Percentiles rank a stretch among this genome's conserved stretches.
Conservation (phyloP, 2,329 filamentous ascomycete genomes). For the Beauveria australis region DNA sequence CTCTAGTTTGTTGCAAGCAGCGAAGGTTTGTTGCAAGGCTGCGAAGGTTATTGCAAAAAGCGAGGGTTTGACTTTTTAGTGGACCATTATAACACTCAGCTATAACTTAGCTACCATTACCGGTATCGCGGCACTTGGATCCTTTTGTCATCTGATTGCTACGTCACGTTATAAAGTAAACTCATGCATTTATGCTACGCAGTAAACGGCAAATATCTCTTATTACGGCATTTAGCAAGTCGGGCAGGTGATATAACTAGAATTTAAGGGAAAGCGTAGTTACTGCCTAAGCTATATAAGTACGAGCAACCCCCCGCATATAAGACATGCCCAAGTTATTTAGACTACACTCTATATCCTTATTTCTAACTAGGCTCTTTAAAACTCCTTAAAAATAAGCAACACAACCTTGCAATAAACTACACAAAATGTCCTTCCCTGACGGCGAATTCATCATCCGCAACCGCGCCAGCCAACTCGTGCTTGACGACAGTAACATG, state of each 20-base stretch:
- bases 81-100: too few species aligned
- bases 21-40: too few species aligned
- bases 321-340: too few species aligned
- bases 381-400: too few species aligned
- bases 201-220: not conserved
- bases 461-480: not conserved
- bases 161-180: not conserved
- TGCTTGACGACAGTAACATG: not conserved
- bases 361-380: too few species aligned
- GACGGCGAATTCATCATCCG: not conserved
- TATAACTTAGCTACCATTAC: too few species aligned
- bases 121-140: not conserved
- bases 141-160: not conserved
- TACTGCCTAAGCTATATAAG: not conserved
- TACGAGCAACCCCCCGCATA: not conserved
- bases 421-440: not conserved
- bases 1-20: too few species aligned
- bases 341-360: not conserved
- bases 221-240: not conserved
- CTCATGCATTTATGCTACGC: not conserved
- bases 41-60: too few species aligned
- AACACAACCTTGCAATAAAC: not conserved
- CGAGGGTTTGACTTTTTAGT: too few species aligned
- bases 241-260: not conserved
- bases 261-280: not conserved